Conservation (phyloP, 2,329 filamentous ascomycete species). For the Podosphaera fusca region DNA sequence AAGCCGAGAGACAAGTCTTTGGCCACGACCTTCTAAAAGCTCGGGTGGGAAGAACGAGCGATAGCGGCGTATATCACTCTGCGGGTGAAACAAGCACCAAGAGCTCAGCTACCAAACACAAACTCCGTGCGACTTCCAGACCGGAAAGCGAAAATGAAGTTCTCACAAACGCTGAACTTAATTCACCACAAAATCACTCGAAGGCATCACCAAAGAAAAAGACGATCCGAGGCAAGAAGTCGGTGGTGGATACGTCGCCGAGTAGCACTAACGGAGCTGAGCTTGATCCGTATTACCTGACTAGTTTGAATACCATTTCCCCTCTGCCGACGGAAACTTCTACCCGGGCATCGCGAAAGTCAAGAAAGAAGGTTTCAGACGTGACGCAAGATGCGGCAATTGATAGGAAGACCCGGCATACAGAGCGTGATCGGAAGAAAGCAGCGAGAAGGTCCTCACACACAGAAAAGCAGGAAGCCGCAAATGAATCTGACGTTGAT, state of each 20-base stretch:
- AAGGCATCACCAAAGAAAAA: not conserved
- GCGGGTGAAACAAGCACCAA: not conserved
- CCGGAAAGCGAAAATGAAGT: not conserved
- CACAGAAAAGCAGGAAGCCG: not conserved
- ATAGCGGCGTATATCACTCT: not conserved
- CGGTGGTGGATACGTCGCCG: not conserved
- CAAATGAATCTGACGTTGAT: constrained; percentile 1
- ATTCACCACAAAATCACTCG: not conserved
- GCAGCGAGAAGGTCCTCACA: not conserved
- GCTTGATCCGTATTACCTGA: constrained; percentile 10
- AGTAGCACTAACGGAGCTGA: constrained; percentile 2
- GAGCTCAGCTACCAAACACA: not conserved
- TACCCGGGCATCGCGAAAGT: not conserved
- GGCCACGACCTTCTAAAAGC: constrained; percentile 4
- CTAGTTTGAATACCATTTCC: constrained; percentile 11
- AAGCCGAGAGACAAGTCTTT: constrained; percentile 5
- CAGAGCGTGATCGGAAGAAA: constrained; percentile 22
- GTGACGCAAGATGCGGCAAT: not conserved
- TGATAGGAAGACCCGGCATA: not conserved
- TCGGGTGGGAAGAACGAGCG: not conserved
- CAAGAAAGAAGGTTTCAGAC: not conserved
- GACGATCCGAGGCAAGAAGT: not conserved
- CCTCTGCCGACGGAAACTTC: constrained; percentile 16
- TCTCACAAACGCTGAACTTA: not conserved
- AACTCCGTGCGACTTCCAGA: not conserved